Base-by-base conservation (phyloP, 1,139 yeast genomes). In the Hansenula sp. region DNA sequence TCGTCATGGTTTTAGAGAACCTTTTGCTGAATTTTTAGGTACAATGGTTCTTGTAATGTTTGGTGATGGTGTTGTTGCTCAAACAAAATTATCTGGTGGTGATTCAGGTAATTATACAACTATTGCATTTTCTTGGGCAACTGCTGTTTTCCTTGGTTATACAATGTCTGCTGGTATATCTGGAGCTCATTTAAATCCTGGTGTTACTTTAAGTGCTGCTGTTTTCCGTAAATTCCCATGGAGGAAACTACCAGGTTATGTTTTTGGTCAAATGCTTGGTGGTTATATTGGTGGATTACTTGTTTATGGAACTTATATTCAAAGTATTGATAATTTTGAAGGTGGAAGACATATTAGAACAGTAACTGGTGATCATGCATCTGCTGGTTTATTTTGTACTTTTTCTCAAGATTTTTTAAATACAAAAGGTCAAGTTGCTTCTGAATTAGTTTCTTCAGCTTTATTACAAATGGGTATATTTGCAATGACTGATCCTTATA, bases 81-180 rank as follows among this genome's bases (percentile, higher is more conserved):
- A 73, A 54, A 65, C 59, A 32, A 57, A 53, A 29, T 43, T 65
- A 12, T 65, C 73, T 5, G 40, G 46, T 6, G 62, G 61, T 25
- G 44, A 51, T 4, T 62, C 64, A 25, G 77, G 77, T 51, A 59
- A 62, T 34, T 66, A 64, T 42, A 67, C 64, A 37, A 62, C 68
- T 19, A 59, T 72, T 42, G 67, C 71, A 9, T 55, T 71, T 42
- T 65, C 70, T 22, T 73, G 77, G 77, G 79, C 75, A 36, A 62
- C 71, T 30, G 78, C 75, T 2, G 77, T 71, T 41, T 69, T 70
- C 51, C 54, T 73, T 52, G 78, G 77, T 50, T 70, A 61, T 51
- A 56, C 57, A 40, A 56, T 59, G 17, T 62, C 71, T 33, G 74
- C 73, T 38, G 72, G 73, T 45, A 57, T 68, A 39, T 67, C 73